Percentiles rank a stretch among this genome's conserved stretches.
phyloP scores from a whole-genome alignment of 306 rosid genomes.

The Vigna reflexopilosa region DNA sequence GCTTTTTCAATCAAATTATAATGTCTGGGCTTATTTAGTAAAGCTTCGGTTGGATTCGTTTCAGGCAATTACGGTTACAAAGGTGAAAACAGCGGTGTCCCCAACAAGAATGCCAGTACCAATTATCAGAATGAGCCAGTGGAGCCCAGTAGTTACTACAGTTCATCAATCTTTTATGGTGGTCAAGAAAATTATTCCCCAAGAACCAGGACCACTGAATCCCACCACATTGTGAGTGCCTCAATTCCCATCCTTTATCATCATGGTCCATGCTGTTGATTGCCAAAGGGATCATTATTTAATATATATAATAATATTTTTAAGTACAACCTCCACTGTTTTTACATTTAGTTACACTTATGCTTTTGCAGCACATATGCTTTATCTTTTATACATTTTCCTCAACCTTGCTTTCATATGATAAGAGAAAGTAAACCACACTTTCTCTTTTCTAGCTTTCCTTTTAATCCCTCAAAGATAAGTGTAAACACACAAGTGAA shows the following conservation, averaged over 20 bases:
- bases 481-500: not conserved
- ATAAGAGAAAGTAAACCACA: not conserved
- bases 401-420: not conserved
- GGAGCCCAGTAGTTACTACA: slow-evolving; percentile 75
- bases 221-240: slow-evolving; percentile 64
- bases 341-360: not conserved
- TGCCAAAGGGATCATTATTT: not conserved
- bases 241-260: slow-evolving; percentile 49
- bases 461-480: not conserved
- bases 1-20: slow-evolving; percentile 28
- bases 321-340: not conserved
- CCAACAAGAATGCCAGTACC: slow-evolving; percentile 49
- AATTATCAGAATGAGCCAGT: slow-evolving; percentile 61
- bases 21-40: slow-evolving; percentile 47
- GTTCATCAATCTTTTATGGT: slow-evolving; percentile 92
- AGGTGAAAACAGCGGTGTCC: slow-evolving; percentile 55
- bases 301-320: not conserved
- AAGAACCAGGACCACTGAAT: slow-evolving; percentile 61
- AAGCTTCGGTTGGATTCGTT: slow-evolving; percentile 44
- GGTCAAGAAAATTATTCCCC: slow-evolving; percentile 93
- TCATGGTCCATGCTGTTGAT: slow-evolving; percentile 22
- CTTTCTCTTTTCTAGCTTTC: not conserved
- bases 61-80: slow-evolving; percentile 48
- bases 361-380: not conserved
- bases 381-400: not conserved